Conservation (phyloP, 2,329 filamentous ascomycete genomes). For the Cordyceps militaris region DNA sequence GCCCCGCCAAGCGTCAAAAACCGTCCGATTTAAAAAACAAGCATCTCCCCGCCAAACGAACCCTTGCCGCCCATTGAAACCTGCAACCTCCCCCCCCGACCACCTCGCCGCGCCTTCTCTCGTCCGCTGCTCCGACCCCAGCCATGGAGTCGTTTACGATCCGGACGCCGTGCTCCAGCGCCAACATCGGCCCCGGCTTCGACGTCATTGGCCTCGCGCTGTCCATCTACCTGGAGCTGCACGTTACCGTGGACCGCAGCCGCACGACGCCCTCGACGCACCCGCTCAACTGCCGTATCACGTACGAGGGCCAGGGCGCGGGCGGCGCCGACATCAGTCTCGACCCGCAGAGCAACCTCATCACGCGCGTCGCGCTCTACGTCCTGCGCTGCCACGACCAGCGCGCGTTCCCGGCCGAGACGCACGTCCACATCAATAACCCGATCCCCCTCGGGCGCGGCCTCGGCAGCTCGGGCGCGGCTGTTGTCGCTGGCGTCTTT, state of each 20-base stretch:
- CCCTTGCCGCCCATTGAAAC: not conserved
- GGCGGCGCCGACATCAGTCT: conserved; percentile 69
- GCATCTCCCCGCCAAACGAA: not conserved
- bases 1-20: conserved; percentile 12
- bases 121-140: conserved; percentile 10
- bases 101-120: not conserved
- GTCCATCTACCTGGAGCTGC: conserved; percentile 86
- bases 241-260: conserved; percentile 67
- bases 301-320: conserved; percentile 78
- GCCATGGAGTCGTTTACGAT: conserved; percentile 58
- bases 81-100: not conserved
- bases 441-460: conserved; percentile 89
- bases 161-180: conserved; percentile 85
- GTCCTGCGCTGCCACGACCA: conserved; percentile 88
- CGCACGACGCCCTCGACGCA: conserved; percentile 44
- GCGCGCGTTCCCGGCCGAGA: conserved; percentile 75
- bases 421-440: conserved; percentile 91
- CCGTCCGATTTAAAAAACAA: not conserved
- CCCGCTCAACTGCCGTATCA: conserved; percentile 79
- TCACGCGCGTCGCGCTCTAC: conserved; percentile 90
- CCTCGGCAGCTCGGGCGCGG: conserved; percentile 89
- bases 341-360: conserved; percentile 79
- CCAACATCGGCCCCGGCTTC: conserved; percentile 96
- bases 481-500: conserved; percentile 91
- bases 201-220: conserved; percentile 95